These are phyloP conservation scores for Aspergillus sergii DNA, from an alignment of 2,329 filamentous ascomycete genomes.

Conservation along the genomic window DNA sequence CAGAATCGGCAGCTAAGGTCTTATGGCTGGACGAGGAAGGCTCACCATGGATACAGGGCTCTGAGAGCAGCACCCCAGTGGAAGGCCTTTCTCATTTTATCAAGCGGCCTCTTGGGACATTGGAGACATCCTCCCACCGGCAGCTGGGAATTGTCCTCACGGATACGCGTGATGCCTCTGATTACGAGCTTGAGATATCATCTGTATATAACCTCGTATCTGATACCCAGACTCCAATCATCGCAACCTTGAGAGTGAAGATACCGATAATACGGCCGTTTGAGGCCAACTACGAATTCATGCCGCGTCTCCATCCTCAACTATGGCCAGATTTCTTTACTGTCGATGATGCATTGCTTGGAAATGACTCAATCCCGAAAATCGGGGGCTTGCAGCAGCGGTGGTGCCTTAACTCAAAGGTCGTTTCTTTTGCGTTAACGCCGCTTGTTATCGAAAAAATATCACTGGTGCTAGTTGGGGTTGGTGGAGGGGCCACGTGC, in stretches of 20 bases:
- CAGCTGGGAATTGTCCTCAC: slow-evolving; percentile 51
- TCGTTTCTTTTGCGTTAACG: slow-evolving; percentile 75
- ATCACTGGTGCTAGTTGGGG: slow-evolving; percentile 61
- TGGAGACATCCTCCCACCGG: slow-evolving; percentile 35
- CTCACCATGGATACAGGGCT: slow-evolving; percentile 20
- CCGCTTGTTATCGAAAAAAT: slow-evolving; percentile 65
- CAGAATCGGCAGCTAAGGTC: slow-evolving; percentile 49
- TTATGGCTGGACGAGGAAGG: slow-evolving; percentile 48
- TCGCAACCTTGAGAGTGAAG: slow-evolving; percentile 69
- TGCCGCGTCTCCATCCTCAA: slow-evolving; percentile 74
- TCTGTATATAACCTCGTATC: slow-evolving; percentile 77
- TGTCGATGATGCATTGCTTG: slow-evolving; percentile 49
- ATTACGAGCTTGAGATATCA: slow-evolving; percentile 71
- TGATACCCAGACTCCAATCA: slow-evolving; percentile 78
- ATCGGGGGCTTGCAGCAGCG: slow-evolving; percentile 72
- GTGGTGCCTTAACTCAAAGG: slow-evolving; percentile 74
- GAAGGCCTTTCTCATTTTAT: slow-evolving; percentile 34
- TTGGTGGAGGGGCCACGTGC: slow-evolving; percentile 66
- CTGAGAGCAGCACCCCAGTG: slow-evolving; percentile 28
- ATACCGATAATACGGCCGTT: slow-evolving; percentile 80
- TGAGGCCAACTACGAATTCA: slow-evolving; percentile 86
- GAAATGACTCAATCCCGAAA: slow-evolving; percentile 28
- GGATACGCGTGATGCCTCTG: slow-evolving; percentile 54
- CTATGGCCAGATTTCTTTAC: slow-evolving; percentile 89
- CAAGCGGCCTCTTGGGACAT: slow-evolving; percentile 37